Evolutionary conservation across 306 rosid genomes (phyloP).

Genomic region (Prunus mongolica): DNA sequence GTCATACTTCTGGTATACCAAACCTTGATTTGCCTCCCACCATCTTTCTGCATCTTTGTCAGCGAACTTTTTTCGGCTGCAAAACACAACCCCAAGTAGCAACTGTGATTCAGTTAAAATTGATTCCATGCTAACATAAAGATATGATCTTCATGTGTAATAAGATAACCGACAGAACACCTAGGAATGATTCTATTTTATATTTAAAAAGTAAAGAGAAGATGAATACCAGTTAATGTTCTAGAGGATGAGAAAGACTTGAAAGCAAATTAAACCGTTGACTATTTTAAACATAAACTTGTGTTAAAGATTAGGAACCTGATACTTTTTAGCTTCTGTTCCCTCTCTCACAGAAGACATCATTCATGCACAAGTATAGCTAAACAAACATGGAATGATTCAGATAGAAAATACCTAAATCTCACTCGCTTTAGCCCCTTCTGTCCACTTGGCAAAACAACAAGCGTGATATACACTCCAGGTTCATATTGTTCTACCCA

Average conservation of each 20-base stretch:
- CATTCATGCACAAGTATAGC: neutral
- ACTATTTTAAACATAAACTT: too few relatives aligned
- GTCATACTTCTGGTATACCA: slow-evolving; percentile 53
- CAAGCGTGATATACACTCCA: slow-evolving; percentile 71
- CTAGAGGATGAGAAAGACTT: neutral
- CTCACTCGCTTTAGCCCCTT: slow-evolving; percentile 71
- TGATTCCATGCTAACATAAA: neutral
- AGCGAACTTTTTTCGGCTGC: slow-evolving; percentile 66
- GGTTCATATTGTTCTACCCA: slow-evolving; percentile 71
- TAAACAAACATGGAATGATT: neutral
- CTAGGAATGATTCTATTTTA: neutral
- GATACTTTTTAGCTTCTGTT: neutral
- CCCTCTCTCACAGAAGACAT: neutral
- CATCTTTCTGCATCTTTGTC: slow-evolving; percentile 72
- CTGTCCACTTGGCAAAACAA: slow-evolving; percentile 57
- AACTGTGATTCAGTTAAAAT: neutral
- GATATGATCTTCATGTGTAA: neutral
- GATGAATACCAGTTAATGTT: neutral
- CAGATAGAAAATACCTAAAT: slow-evolving; percentile 51
- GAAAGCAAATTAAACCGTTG: neutral
- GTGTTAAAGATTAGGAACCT: neutral
- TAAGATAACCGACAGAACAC: neutral
- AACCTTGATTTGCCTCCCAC: slow-evolving; percentile 83
- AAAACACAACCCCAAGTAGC: slow-evolving; percentile 12
- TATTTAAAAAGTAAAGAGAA: neutral